These are phyloP conservation scores for Suhomyces prunicola DNA, from an alignment of 805 yeast species.

Conservation along the genomic window DNA sequence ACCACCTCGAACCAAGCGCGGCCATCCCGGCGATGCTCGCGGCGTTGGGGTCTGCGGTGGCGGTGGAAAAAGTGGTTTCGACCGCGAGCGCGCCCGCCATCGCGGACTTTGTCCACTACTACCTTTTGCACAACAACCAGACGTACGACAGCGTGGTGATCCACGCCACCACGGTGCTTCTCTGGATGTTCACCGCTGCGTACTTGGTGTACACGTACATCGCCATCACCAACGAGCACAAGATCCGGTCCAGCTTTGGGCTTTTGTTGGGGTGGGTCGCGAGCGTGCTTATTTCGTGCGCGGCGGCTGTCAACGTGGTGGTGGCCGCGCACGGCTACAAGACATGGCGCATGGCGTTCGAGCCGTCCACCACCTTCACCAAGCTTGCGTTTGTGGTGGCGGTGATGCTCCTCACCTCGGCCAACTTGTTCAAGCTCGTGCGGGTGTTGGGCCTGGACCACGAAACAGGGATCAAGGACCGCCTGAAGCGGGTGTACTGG, in stretches of 20 bases:
- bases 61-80: constrained; percentile 4
- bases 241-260: constrained; percentile 34
- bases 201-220: constrained; percentile 23
- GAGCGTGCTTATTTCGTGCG: constrained; percentile 20
- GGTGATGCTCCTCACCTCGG: constrained; percentile 28
- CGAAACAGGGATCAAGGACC: constrained; percentile 8
- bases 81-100: constrained; percentile 10
- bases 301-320: constrained; percentile 28
- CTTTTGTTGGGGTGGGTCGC: constrained; percentile 36
- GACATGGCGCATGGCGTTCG: constrained; percentile 26
- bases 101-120: constrained; percentile 16
- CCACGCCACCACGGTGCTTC: not conserved
- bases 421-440: constrained; percentile 26
- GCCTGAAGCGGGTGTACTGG: constrained; percentile 26
- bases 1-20: not conserved
- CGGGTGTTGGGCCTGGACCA: constrained; percentile 24
- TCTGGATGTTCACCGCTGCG: constrained; percentile 1
- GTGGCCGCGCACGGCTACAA: constrained; percentile 12
- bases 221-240: constrained; percentile 32
- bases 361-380: constrained; percentile 25
- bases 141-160: constrained; percentile 4
- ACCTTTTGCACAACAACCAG: constrained; percentile 7
- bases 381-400: constrained; percentile 20
- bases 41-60: not conserved
- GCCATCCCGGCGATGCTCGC: not conserved